Evolutionary conservation across 495 filamentous ascomycete genomes (phyloP).

Genomic region (Pyrenula massariospora): DNA sequence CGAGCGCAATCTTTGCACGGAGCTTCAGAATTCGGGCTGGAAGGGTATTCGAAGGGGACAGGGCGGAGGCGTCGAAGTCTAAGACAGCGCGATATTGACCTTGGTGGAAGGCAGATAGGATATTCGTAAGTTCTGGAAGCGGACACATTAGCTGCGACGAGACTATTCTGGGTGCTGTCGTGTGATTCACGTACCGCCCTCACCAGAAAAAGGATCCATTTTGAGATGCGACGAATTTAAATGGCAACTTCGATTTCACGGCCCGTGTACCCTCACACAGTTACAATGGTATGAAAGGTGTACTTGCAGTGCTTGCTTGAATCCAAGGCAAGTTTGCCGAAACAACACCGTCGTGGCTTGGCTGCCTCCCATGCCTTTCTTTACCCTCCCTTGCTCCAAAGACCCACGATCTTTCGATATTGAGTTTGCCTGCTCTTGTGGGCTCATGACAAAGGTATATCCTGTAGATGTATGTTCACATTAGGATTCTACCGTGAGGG

Average conservation of each 20-base stretch:
- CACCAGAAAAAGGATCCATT: constrained; percentile 92
- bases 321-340: background rate
- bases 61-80: constrained; percentile 63
- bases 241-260: background rate
- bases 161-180: background rate
- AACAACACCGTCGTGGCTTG: too few relatives aligned
- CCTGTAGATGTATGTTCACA: too few relatives aligned
- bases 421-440: too few relatives aligned
- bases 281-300: background rate
- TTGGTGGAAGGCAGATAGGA: constrained; percentile 91
- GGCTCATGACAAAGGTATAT: too few relatives aligned
- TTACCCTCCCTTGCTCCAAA: too few relatives aligned
- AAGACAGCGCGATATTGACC: constrained; percentile 76
- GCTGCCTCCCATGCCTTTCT: too few relatives aligned
- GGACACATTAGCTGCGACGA: constrained; percentile 8
- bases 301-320: too few relatives aligned
- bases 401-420: too few relatives aligned
- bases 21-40: constrained; percentile 70
- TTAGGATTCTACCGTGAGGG: too few relatives aligned
- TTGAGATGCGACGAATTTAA: background rate
- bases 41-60: constrained; percentile 64
- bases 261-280: background rate
- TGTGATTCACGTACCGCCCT: constrained; percentile 75
- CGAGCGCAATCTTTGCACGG: constrained; percentile 71
- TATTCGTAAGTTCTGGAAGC: constrained; percentile 81